Evolutionary conservation across 148 eudicot genomes (phyloP), one percentile per base, ranked within the genome.

Genomic region (Fagopyrum esculentum): DNA sequence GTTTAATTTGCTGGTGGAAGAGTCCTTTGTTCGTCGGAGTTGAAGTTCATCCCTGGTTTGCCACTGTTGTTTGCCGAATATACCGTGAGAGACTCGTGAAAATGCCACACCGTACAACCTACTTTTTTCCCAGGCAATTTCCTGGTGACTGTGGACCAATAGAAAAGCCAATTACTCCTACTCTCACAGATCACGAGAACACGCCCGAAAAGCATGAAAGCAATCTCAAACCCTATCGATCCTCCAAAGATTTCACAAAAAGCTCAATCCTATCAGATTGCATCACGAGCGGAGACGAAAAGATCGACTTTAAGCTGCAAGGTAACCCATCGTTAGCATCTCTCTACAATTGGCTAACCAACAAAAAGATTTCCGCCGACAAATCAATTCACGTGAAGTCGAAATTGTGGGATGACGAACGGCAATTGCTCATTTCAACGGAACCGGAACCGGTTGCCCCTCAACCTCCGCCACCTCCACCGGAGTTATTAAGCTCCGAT

Each of bases 51-150:
- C 0, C 1, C 40, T 35, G 40, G 40, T 35, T 35, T 35, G 40
- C 40, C 2, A 35, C 40, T 35, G 40, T 35, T 35, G 40, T 35
- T 35, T 35, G 3, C 40, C 3, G 40, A 35, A 30, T 30, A 30
- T 30, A 30, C 40, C 40, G 40, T 35, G 40, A 35, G 81, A 77
- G 43, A 61, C 40, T 64, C 71, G 72, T 47, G 68, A 76, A 77
- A 89, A 35, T 87, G 91, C 91, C 91, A 16, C 94, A 89, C 78
- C 79, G 93, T 81, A 81, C 91, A 19, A 88, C 98, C 2, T 93
- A 91, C 90, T 54, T 93, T 75, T 93, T 93, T 77, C 95, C 94
- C 6, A 77, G 98, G 84, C 89, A 90, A 77, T 86, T 90, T 74
- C 89, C 88, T 16, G 73, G 52, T 70, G 89, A 86, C 17, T 74